Percentiles rank a stretch among this genome's conserved stretches.
Evolutionary conservation across 768 basidiomycete genomes (phyloP).

Genomic region (Jaapia argillacea): DNA sequence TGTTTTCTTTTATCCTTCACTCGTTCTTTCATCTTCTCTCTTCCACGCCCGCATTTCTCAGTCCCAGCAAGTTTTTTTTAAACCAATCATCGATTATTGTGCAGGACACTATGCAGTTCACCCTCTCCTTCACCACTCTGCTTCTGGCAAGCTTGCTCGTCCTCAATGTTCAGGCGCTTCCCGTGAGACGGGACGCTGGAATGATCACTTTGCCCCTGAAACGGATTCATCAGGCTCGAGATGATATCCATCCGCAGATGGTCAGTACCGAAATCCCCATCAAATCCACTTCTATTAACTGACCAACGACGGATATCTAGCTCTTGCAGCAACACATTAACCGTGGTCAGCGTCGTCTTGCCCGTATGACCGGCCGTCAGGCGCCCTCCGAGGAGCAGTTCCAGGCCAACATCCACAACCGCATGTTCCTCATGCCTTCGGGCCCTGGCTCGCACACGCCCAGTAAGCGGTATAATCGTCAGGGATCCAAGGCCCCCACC

Average conservation of each 20-base stretch:
- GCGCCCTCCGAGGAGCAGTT: constrained; percentile 40
- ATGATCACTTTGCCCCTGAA: constrained; percentile 33
- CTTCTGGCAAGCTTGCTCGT: constrained; percentile 37
- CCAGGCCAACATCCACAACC: constrained; percentile 30
- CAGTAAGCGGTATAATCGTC: constrained; percentile 2
- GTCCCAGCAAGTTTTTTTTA: not conserved
- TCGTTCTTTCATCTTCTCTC: constrained; percentile 11
- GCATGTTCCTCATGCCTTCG: constrained; percentile 26
- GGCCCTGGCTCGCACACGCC: constrained; percentile 10
- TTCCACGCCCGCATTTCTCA: constrained; percentile 15
- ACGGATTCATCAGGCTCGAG: constrained; percentile 19
- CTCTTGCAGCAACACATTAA: constrained; percentile 64
- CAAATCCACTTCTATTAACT: too few species aligned
- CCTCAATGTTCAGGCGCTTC: constrained; percentile 31
- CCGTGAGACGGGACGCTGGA: constrained; percentile 21
- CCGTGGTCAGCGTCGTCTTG: constrained; percentile 50
- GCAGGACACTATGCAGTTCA: constrained; percentile 42
- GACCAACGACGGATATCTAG: too few species aligned
- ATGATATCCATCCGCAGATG: constrained; percentile 30
- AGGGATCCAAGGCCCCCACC: constrained; percentile 1
- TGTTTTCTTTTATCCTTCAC: constrained; percentile 8
- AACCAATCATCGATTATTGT: constrained; percentile 5
- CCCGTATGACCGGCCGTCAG: constrained; percentile 55
- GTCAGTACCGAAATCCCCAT: too few species aligned
- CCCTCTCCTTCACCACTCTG: constrained; percentile 38